These are phyloP conservation scores for Myrica gale DNA, from an alignment of 306 rosid species.

Conservation along the genomic window DNA sequence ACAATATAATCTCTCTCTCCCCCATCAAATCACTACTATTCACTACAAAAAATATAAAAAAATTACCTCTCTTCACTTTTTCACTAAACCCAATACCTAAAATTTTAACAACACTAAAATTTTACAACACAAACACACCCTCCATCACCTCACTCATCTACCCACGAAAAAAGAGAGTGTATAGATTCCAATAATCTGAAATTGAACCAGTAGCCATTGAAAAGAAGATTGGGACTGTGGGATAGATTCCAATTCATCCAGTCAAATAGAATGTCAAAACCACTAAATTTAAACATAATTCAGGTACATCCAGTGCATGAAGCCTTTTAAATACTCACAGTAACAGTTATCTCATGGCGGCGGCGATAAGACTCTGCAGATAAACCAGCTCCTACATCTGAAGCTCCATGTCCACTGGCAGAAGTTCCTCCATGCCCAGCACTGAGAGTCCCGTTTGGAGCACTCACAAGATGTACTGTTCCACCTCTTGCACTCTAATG, in stretches of 20 bases:
- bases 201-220: background rate
- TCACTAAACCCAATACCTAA: no score
- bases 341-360: slow-evolving; percentile 78
- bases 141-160: background rate
- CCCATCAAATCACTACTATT: no score
- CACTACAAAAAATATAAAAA: no score
- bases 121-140: no score
- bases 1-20: no score
- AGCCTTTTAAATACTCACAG: slow-evolving; percentile 49
- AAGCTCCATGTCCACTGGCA: slow-evolving; percentile 44
- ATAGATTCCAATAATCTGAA: background rate
- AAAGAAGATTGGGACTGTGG: background rate
- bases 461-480: slow-evolving; percentile 37
- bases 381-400: slow-evolving; percentile 67
- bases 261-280: background rate
- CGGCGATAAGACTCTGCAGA: slow-evolving; percentile 75
- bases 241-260: background rate
- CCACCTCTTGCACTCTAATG: slow-evolving; percentile 59
- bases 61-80: no score
- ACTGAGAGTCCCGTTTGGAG: slow-evolving; percentile 43
- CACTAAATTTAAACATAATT: background rate
- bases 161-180: background rate
- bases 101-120: no score
- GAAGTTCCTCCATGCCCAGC: slow-evolving; percentile 52
- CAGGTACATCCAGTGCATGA: background rate